phyloP scores from a whole-genome alignment of 805 yeast species.

The Zygosaccharomyces bisporus region DNA sequence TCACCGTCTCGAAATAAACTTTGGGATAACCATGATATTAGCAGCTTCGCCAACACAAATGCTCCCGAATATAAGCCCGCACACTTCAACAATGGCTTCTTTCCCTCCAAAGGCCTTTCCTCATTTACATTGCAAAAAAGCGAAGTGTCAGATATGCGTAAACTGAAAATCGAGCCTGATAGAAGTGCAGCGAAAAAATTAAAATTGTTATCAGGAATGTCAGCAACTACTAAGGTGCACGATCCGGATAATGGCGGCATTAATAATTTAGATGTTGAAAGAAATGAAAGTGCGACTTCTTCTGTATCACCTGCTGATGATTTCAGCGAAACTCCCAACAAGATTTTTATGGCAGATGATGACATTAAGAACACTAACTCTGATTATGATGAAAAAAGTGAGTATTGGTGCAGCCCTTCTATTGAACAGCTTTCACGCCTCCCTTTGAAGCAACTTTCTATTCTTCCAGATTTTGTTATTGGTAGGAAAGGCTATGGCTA shows the following conservation, averaged over 20 bases:
- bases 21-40: constrained; percentile 13
- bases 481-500: constrained; percentile 70
- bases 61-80: background rate
- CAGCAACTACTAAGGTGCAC: constrained; percentile 21
- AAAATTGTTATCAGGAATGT: constrained; percentile 35
- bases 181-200: constrained; percentile 44
- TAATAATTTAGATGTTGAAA: background rate
- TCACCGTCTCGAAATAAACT: constrained; percentile 30
- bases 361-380: background rate
- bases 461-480: constrained; percentile 59
- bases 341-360: background rate
- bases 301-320: background rate
- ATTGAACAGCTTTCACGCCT: constrained; percentile 45
- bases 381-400: constrained; percentile 21
- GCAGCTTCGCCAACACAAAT: background rate
- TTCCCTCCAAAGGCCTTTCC: constrained; percentile 12
- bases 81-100: background rate
- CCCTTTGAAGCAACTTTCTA: constrained; percentile 46
- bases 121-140: constrained; percentile 11
- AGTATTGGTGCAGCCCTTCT: constrained; percentile 73
- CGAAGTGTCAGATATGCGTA: constrained; percentile 34
- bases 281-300: background rate
- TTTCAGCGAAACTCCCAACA: background rate
- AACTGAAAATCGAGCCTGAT: constrained; percentile 40
- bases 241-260: constrained; percentile 2